Evolutionary conservation across 2,329 filamentous ascomycete genomes (phyloP).

Genomic region (Fusarium pseudoanthophilum): DNA sequence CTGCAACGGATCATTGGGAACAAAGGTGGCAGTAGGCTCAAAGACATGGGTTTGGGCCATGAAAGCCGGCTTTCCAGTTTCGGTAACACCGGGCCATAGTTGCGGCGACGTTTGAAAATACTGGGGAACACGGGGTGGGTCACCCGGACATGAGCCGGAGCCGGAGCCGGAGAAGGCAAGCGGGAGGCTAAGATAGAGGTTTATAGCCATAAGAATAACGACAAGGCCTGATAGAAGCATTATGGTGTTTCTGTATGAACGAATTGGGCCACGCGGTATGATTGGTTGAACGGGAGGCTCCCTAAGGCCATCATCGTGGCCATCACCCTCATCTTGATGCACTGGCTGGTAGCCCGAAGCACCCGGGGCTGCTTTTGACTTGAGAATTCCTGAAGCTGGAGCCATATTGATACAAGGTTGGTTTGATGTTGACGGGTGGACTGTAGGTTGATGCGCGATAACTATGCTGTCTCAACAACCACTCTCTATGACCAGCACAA

Average conservation of each 20-base stretch:
- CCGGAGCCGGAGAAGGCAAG: constrained; percentile 43
- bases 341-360: constrained; percentile 48
- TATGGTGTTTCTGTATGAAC: constrained; percentile 47
- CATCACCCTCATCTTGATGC: constrained; percentile 48
- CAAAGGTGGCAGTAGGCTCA: constrained; percentile 71
- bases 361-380: constrained; percentile 29
- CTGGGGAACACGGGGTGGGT: constrained; percentile 62
- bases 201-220: constrained; percentile 52
- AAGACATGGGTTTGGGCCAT: constrained; percentile 77
- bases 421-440: neutral
- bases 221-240: constrained; percentile 49
- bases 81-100: constrained; percentile 71
- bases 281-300: constrained; percentile 24
- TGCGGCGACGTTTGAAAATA: constrained; percentile 72
- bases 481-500: constrained; percentile 11
- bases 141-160: constrained; percentile 46
- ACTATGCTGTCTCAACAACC: constrained; percentile 10
- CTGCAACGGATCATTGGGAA: constrained; percentile 76
- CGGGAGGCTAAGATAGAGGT: constrained; percentile 52
- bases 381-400: constrained; percentile 26
- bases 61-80: constrained; percentile 76
- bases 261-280: constrained; percentile 37
- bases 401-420: constrained; percentile 25
- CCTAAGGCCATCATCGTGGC: constrained; percentile 29
- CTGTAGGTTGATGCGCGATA: neutral